Base-by-base conservation (phyloP, 2,329 filamentous ascomycete species). In the Monosporascus sp. region DNA sequence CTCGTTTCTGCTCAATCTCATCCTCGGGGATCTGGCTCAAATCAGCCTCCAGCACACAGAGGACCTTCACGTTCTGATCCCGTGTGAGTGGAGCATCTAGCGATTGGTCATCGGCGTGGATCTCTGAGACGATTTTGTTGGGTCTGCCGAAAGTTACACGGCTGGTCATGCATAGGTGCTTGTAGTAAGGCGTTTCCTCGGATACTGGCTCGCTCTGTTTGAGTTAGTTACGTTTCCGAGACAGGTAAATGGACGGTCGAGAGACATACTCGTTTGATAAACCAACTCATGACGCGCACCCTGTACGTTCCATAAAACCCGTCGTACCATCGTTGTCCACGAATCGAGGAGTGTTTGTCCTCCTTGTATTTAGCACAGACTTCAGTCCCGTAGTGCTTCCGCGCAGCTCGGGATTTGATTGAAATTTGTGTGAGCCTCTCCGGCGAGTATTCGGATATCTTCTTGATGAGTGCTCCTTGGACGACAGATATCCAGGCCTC, bases 401-500 rank as follows among this genome's bases (percentile, higher is more conserved):
- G 69, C 8, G 72, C 74, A 52, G 64, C 68, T 51, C 74, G 68
- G 37, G 72, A 72, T 55, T 68, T 66, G 31, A 77, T 65, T 48
- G 65, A 67, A 48, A 77, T 70, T 49, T 65, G 62, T 11, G 68
- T 69, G 28, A 68, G 66, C 11, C 62, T 59, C 8, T 70, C 67
- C 0, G 72, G 68, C 1, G 65, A 64, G 31, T 61, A 63, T 20
- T 69, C 66, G 1, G 72, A 70, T 2, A 79, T 63, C 1, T 76
- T 77, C 60, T 75, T 77, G 68, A 62, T 75, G 5, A 76, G 74
- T 15, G 79, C 78, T 7, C 79, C 79, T 37, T 74, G 74, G 2
- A 78, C 76, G 6, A 81, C 75, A 1, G 78, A 74, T 1, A 71
- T 70, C 78, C 78, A 81, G 3, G 75, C 72, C 54, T 74, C 74